phyloP scores from a whole-genome alignment of 345 rosid species.

The Melaleuca alternifolia region DNA sequence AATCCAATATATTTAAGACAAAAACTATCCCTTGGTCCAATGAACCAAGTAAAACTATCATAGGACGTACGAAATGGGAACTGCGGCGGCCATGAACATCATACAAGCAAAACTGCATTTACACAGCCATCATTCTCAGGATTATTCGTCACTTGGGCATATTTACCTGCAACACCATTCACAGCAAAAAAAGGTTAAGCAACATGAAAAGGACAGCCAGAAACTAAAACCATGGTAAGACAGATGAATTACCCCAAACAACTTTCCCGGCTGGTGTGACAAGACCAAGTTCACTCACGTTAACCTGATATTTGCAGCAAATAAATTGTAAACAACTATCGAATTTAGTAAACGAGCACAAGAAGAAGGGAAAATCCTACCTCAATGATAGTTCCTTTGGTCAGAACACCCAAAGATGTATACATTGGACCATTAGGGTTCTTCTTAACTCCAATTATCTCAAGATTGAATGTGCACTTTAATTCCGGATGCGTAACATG shows the following conservation, averaged over 20 bases:
- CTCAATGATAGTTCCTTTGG: slow-evolving; percentile 94
- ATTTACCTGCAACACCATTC: slow-evolving; percentile 55
- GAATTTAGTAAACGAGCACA: background rate
- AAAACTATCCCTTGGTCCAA: background rate
- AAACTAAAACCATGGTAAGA: background rate
- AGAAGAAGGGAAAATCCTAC: slow-evolving; percentile 10
- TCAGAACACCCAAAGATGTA: slow-evolving; percentile 92
- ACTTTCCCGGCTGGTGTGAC: slow-evolving; percentile 97
- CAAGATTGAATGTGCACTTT: slow-evolving; percentile 84
- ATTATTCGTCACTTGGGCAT: slow-evolving; percentile 91
- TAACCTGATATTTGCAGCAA: slow-evolving; percentile 41
- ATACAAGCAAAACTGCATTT: slow-evolving; percentile 86
- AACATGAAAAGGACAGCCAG: background rate
- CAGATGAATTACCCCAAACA: slow-evolving; percentile 76
- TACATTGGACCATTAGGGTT: slow-evolving; percentile 97
- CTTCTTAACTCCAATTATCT: slow-evolving; percentile 87
- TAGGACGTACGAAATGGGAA: background rate
- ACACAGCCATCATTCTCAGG: slow-evolving; percentile 96
- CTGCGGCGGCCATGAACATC: background rate
- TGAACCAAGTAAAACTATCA: background rate
- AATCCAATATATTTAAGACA: background rate
- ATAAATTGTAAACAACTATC: background rate
- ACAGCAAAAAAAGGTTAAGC: background rate
- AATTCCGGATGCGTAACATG: slow-evolving; percentile 97
- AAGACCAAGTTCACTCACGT: slow-evolving; percentile 89